Conservation (phyloP, 257 asterid species). For the Nicotiana attenuata region DNA sequence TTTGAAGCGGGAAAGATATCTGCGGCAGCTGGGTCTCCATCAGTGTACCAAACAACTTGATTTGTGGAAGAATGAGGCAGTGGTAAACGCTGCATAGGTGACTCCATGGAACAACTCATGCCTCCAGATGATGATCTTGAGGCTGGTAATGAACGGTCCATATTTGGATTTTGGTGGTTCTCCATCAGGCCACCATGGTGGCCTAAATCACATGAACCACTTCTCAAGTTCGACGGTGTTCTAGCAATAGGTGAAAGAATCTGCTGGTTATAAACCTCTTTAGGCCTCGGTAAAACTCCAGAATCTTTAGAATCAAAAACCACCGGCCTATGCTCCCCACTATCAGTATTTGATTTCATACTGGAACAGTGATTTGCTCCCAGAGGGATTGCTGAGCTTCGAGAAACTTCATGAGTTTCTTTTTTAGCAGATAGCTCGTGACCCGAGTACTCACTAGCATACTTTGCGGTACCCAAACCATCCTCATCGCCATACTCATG, state of each 20-base stretch:
- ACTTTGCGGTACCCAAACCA: conserved; percentile 37
- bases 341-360: conserved; percentile 28
- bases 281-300: conserved; percentile 44
- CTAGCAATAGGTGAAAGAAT: conserved; percentile 64
- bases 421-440: conserved; percentile 39
- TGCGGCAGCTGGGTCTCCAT: conserved; percentile 79
- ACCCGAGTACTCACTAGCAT: conserved; percentile 33
- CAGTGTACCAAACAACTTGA: conserved; percentile 49
- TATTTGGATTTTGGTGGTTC: conserved; percentile 42
- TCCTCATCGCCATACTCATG: conserved; percentile 38
- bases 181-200: conserved; percentile 46
- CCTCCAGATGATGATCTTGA: conserved; percentile 43
- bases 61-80: conserved; percentile 41
- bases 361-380: conserved; percentile 27
- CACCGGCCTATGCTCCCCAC: conserved; percentile 40
- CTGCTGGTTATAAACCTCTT: conserved; percentile 55
- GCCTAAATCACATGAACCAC: conserved; percentile 45
- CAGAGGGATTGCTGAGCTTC: conserved; percentile 25
- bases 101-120: conserved; percentile 48
- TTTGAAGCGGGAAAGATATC: conserved; percentile 81
- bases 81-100: conserved; percentile 47
- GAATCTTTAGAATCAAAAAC: conserved; percentile 41
- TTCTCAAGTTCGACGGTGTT: conserved; percentile 58
- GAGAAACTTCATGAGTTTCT: conserved; percentile 47
- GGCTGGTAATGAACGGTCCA: conserved; percentile 34